Evolutionary conservation across 768 basidiomycete species (phyloP).

Genomic region (Serendipita sp.): DNA sequence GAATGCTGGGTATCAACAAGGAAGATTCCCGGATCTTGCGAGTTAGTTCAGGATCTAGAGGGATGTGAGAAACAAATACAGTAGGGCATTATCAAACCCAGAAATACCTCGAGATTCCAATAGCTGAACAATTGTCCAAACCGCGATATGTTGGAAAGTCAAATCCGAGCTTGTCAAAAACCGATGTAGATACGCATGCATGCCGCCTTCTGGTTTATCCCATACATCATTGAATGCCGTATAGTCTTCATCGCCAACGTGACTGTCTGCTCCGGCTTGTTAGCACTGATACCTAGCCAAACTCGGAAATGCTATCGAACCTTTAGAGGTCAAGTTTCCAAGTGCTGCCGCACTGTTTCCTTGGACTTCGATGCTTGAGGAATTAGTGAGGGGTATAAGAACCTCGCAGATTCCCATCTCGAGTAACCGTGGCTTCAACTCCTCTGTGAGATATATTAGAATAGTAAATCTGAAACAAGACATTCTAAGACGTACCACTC

Average conservation of each 20-base stretch:
- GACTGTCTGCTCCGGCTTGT: constrained; percentile 13
- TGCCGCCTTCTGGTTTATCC: constrained; percentile 94
- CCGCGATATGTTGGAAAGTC: constrained; percentile 98
- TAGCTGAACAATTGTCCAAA: constrained; percentile 97
- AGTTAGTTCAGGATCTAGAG: constrained; percentile 67
- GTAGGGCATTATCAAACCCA: not conserved
- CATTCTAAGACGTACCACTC: constrained; percentile 49
- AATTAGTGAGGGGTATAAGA: constrained; percentile 90
- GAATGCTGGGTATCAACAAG: constrained; percentile 73
- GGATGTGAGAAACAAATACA: not conserved
- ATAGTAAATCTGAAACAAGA: not conserved
- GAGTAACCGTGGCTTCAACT: constrained; percentile 87
- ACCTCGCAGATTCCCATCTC: constrained; percentile 99
- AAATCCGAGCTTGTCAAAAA: constrained; percentile 89
- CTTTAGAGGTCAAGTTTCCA: constrained; percentile 94
- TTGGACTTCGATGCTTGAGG: constrained; percentile 92
- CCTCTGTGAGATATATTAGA: constrained; percentile 38
- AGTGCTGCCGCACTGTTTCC: constrained; percentile 97
- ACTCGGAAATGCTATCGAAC: constrained; percentile 24
- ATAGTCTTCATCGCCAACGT: constrained; percentile 42
- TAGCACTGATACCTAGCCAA: not conserved
- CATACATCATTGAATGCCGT: constrained; percentile 95
- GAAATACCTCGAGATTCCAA: constrained; percentile 77
- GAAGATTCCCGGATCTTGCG: constrained; percentile 78
- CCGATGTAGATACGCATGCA: constrained; percentile 86